A percentile compares a stretch with the other conserved stretches of the same genome.
Evolutionary conservation across 805 yeast species (phyloP).

Genomic region (Yamadazyma philogaea): DNA sequence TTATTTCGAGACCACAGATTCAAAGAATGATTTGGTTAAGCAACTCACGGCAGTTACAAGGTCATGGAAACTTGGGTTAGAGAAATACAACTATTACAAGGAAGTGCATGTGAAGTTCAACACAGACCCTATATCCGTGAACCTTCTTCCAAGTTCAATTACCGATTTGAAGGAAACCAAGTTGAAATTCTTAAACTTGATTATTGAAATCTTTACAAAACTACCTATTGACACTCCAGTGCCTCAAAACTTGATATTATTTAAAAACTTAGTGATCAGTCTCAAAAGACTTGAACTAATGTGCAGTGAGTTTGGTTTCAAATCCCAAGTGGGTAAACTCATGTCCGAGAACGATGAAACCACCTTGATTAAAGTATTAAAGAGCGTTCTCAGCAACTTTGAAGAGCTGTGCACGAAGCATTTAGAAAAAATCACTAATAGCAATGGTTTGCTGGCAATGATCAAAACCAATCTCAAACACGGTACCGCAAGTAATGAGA

Average conservation of each 20-base stretch:
- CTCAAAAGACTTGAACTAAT: conserved; percentile 22
- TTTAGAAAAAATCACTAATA: background rate
- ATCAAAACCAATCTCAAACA: background rate
- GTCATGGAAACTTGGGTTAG: conserved; percentile 21
- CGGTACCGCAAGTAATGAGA: too few species aligned
- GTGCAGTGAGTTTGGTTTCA: conserved; percentile 13
- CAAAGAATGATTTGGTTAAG: conserved; percentile 8
- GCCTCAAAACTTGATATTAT: conserved; percentile 12
- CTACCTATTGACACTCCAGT: background rate
- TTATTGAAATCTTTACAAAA: background rate
- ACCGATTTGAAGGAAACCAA: conserved; percentile 10
- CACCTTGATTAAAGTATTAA: conserved; percentile 9
- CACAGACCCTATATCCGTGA: conserved; percentile 6
- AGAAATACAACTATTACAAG: background rate
- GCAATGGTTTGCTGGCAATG: background rate
- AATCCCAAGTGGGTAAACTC: conserved; percentile 15
- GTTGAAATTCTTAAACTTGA: conserved; percentile 4
- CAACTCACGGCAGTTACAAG: conserved; percentile 14
- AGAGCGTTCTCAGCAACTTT: conserved; percentile 10
- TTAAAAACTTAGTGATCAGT: conserved; percentile 26
- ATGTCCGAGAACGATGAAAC: conserved; percentile 7
- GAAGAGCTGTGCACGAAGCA: conserved; percentile 4
- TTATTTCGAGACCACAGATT: conserved; percentile 20
- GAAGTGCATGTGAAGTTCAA: background rate
- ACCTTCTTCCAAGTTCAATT: conserved; percentile 7